A percentile compares a stretch with the other conserved stretches of the same genome.
Conservation (phyloP, 1,139 yeast genomes). For the Debaryomyces singareniensis region DNA sequence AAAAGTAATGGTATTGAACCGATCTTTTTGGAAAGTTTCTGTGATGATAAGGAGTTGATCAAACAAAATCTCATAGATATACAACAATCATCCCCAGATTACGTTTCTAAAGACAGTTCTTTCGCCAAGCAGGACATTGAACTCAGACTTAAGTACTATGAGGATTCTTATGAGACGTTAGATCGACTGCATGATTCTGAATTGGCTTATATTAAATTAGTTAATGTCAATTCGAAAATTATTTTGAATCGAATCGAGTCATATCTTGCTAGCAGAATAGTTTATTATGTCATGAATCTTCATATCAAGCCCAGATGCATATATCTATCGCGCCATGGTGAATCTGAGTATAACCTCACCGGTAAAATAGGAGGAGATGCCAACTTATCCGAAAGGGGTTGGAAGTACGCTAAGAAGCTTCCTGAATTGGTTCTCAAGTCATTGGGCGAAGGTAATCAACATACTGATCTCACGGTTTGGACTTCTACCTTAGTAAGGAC, state of each 20-base stretch:
- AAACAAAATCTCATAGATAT: slow-evolving; percentile 79
- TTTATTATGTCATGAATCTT: slow-evolving; percentile 90
- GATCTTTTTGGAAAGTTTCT: slow-evolving; percentile 86
- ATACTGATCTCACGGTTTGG: slow-evolving; percentile 82
- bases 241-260: slow-evolving; percentile 82
- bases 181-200: slow-evolving; percentile 51
- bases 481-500: slow-evolving; percentile 90
- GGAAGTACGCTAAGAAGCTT: slow-evolving; percentile 74
- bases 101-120: slow-evolving; percentile 64
- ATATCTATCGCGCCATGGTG: slow-evolving; percentile 95
- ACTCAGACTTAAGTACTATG: slow-evolving; percentile 67
- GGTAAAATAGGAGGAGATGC: slow-evolving; percentile 98
- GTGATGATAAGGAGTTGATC: slow-evolving; percentile 76
- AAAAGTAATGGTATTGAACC: slow-evolving; percentile 71
- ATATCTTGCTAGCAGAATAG: slow-evolving; percentile 87
- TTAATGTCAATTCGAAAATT: slow-evolving; percentile 83
- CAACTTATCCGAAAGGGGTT: slow-evolving; percentile 76
- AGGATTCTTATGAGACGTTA: slow-evolving; percentile 69
- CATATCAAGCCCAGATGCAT: slow-evolving; percentile 89
- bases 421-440: slow-evolving; percentile 73
- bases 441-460: slow-evolving; percentile 58
- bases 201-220: slow-evolving; percentile 76
- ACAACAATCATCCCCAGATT: slow-evolving; percentile 84
- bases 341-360: slow-evolving; percentile 82
- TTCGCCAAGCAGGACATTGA: slow-evolving; percentile 68